These are phyloP conservation scores for Mallotus repandus DNA, from an alignment of 441 rosid genomes.

Conservation along the genomic window DNA sequence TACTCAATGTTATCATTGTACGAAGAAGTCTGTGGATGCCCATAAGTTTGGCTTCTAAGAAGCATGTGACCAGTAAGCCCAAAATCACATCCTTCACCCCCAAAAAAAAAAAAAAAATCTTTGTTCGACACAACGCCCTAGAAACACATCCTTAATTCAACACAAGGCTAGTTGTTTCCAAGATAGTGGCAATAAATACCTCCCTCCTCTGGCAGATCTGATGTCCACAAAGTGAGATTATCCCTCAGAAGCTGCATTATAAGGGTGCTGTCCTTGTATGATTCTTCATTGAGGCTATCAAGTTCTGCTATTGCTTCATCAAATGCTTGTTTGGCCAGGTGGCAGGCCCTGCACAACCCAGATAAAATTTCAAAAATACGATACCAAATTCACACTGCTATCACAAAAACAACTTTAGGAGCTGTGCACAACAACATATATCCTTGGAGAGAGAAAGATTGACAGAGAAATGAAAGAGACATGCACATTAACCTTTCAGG, in stretches of 20 bases:
- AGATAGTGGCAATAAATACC: conserved; percentile 35
- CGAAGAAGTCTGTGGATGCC: background rate
- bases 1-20: background rate
- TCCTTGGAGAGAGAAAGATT: too few relatives aligned
- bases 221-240: conserved; percentile 72
- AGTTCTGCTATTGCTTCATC: conserved; percentile 77
- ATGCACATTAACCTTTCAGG: conserved; percentile 56
- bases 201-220: conserved; percentile 70
- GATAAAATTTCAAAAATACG: conserved; percentile 15
- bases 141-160: background rate
- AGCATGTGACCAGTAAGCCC: background rate
- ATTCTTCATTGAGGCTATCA: conserved; percentile 75
- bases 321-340: conserved; percentile 80
- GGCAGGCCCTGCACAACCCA: conserved; percentile 58
- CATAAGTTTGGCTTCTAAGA: too few relatives aligned
- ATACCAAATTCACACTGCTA: conserved; percentile 6
- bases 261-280: conserved; percentile 84
- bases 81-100: too few relatives aligned
- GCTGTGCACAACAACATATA: background rate
- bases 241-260: conserved; percentile 85
- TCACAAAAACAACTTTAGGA: conserved; percentile 1
- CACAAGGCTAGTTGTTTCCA: background rate
- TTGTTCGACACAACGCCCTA: too few relatives aligned
- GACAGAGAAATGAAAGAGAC: background rate
- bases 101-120: too few relatives aligned